phyloP scores from a whole-genome alignment of 805 yeast genomes.

The Sugiyamaella qingdaonensis region DNA sequence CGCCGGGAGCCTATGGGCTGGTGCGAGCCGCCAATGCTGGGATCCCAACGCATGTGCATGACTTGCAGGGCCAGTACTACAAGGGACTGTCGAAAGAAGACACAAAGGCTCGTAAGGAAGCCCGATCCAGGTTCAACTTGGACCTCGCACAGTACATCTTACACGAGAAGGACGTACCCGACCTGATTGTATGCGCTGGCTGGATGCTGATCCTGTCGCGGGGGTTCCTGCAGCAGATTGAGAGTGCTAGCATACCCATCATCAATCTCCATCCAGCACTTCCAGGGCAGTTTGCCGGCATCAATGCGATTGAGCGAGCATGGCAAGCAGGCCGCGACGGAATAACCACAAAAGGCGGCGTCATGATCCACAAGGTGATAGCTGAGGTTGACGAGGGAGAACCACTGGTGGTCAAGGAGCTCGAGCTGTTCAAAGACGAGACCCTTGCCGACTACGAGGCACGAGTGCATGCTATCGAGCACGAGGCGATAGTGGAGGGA shows the following conservation, averaged over 20 bases:
- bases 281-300: constrained; percentile 96
- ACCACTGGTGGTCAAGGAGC: constrained; percentile 78
- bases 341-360: constrained; percentile 70
- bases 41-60: constrained; percentile 69
- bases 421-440: constrained; percentile 68
- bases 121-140: constrained; percentile 67
- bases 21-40: constrained; percentile 64
- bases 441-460: constrained; percentile 72
- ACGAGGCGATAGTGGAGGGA: constrained; percentile 90
- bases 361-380: constrained; percentile 96
- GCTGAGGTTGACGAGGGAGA: constrained; percentile 93
- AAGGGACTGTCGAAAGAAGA: constrained; percentile 70
- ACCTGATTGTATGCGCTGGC: constrained; percentile 93
- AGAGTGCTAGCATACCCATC: constrained; percentile 60
- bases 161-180: constrained; percentile 55
- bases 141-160: constrained; percentile 72
- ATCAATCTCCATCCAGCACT: constrained; percentile 95
- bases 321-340: constrained; percentile 94
- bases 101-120: constrained; percentile 49
- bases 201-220: constrained; percentile 94
- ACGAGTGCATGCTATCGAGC: constrained; percentile 82
- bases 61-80: constrained; percentile 60
- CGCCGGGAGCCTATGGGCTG: constrained; percentile 81
- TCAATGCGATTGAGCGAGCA: constrained; percentile 94
- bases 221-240: constrained; percentile 63